phyloP scores from a whole-genome alignment of 306 rosid species.

The Medicago lupulina region DNA sequence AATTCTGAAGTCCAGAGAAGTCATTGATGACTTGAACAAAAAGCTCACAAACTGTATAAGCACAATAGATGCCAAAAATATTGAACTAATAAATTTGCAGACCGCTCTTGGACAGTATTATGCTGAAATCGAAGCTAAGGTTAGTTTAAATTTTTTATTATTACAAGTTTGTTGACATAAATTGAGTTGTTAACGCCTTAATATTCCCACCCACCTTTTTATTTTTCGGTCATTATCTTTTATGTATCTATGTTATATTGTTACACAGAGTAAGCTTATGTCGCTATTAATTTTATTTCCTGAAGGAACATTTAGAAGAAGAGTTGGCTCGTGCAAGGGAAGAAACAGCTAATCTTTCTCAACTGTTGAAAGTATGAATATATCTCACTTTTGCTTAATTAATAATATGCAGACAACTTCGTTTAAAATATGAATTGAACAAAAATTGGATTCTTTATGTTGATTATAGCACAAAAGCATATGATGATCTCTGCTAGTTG shows the following conservation, averaged over 20 bases:
- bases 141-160: slow-evolving; percentile 19
- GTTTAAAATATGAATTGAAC: neutral
- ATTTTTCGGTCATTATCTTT: neutral
- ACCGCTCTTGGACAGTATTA: slow-evolving; percentile 98
- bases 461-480: slow-evolving; percentile 23
- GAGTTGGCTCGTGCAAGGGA: slow-evolving; percentile 81
- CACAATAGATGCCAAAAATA: slow-evolving; percentile 79
- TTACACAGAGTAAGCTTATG: slow-evolving; percentile 37
- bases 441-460: slow-evolving; percentile 16
- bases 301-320: slow-evolving; percentile 85
- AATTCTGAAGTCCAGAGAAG: slow-evolving; percentile 66
- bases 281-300: slow-evolving; percentile 37
- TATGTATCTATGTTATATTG: slow-evolving; percentile 33
- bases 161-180: neutral
- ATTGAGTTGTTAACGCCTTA: slow-evolving; percentile 30
- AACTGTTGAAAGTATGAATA: slow-evolving; percentile 63
- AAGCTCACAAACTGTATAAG: slow-evolving; percentile 69
- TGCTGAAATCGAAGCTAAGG: slow-evolving; percentile 99
- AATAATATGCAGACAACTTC: slow-evolving; percentile 2
- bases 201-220: neutral
- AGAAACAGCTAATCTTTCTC: slow-evolving; percentile 70
- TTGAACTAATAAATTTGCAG: slow-evolving; percentile 89
- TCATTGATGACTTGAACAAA: slow-evolving; percentile 77
- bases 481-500: slow-evolving; percentile 18
- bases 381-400: slow-evolving; percentile 32